Evolutionary conservation across 1,284 basidiomycete species (phyloP), one percentile per base, ranked within the genome.

Genomic region (Ceratobasidium sp.): DNA sequence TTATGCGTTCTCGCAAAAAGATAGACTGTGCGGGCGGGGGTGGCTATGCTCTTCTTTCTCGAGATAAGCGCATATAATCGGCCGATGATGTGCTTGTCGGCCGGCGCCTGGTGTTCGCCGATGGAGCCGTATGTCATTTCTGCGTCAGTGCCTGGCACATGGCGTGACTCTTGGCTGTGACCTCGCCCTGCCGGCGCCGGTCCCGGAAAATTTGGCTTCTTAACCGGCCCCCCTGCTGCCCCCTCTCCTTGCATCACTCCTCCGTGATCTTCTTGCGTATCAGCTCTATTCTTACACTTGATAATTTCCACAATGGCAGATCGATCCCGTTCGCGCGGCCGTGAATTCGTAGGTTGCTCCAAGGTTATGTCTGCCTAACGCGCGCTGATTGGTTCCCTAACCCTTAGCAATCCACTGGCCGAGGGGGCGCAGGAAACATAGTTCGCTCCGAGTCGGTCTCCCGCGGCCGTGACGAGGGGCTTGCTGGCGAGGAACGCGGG

Each of bases 381-480:
- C 12, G 10, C 45, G 71, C 45, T 71, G 30, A 50, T 41, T 14
- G 43, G 18, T 30, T 45, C 26, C 32, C 32, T 48, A 60, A 43
- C 62, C 48, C 55, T 18, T 76, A 88, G 84, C 80, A 82, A 72
- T 89, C 88, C 4, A 87, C 86, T 23, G 89, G 90, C 4, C 83
- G 90, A 73, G 90, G 90, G 1, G 90, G 90, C 12, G 74, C 84
- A 12, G 90, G 90, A 43, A 92, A 92, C 80, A 87, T 91, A 72
- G 84, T 85, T 72, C 82, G 78, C 5, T 86, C 86, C 53, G 70
- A 73, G 41, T 81, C 78, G 28, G 82, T 83, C n/a, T 79, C 82
- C 48, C 74, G 55, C 1, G 84, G 84, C 41, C 81, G 81, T 39
- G 83, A 85, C 48, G 64, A 76, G n/a, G 79, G 80, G 28, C 78